Evolutionary conservation across 2,329 filamentous ascomycete species (phyloP).

Genomic region (Cladosporium sp.): DNA sequence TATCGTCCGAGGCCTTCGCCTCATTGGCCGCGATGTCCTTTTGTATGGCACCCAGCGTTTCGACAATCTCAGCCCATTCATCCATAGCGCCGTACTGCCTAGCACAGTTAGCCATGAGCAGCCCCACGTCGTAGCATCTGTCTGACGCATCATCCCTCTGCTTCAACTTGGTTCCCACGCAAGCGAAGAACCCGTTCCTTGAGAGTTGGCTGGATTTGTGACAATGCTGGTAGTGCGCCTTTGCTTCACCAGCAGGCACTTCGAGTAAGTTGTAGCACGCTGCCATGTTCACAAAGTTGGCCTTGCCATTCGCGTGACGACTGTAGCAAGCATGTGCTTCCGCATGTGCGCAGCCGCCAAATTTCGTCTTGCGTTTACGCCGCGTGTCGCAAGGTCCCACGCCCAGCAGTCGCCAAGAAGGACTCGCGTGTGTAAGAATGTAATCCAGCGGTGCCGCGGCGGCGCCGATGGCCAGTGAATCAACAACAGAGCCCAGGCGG

Average conservation of each 20-base stretch:
- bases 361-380: not conserved
- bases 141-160: too few relatives aligned
- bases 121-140: too few relatives aligned
- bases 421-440: not conserved
- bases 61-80: too few relatives aligned
- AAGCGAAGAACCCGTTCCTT: too few relatives aligned
- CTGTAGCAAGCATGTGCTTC: not conserved
- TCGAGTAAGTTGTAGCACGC: not conserved
- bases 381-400: not conserved
- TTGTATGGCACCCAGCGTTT: too few relatives aligned
- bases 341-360: not conserved
- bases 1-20: too few relatives aligned
- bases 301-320: not conserved
- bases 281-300: not conserved
- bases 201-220: not conserved
- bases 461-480: not conserved
- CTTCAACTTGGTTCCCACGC: too few relatives aligned
- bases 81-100: too few relatives aligned
- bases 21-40: too few relatives aligned
- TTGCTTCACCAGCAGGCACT: not conserved
- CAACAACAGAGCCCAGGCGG: not conserved
- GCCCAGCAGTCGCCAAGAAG: not conserved
- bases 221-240: not conserved
- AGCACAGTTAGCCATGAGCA: too few relatives aligned
- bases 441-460: constrained; percentile 1